These are phyloP conservation scores for Uromyces viciae-fabae DNA, from an alignment of 1,284 basidiomycete species.

Conservation along the genomic window DNA sequence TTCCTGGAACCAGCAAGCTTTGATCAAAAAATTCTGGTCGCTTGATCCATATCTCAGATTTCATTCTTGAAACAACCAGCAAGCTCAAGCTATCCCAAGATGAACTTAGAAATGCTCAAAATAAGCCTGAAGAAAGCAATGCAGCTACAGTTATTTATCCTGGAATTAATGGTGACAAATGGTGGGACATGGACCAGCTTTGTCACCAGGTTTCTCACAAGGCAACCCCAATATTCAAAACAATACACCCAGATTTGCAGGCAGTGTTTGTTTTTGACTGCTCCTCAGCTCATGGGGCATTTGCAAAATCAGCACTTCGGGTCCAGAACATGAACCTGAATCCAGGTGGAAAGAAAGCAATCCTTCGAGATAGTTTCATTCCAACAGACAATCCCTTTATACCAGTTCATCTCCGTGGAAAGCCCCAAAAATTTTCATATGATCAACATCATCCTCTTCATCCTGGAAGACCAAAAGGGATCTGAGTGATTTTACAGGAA, in stretches of 20 bases:
- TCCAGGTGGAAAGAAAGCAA: neutral
- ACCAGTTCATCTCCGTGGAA: neutral
- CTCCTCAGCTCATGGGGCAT: slow-evolving; percentile 12
- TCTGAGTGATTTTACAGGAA: neutral
- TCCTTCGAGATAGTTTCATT: neutral
- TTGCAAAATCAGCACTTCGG: neutral
- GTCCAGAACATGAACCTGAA: slow-evolving; percentile 18
- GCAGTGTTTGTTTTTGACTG: slow-evolving; percentile 18
- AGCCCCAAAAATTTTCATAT: neutral
- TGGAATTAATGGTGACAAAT: neutral
- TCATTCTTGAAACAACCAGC: slow-evolving; percentile 8
- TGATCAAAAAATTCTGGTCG: neutral
- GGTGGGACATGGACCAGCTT: slow-evolving; percentile 19
- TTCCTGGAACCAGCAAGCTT: neutral
- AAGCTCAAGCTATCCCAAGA: neutral
- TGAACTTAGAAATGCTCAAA: neutral
- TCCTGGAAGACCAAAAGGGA: neutral
- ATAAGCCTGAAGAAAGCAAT: neutral
- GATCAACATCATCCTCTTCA: neutral
- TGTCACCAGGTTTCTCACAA: neutral
- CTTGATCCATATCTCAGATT: slow-evolving; percentile 19
- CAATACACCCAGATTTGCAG: neutral
- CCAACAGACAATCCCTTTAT: slow-evolving; percentile 7
- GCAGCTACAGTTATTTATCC: slow-evolving; percentile 16
- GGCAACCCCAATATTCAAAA: slow-evolving; percentile 14